A percentile compares a stretch with the other conserved stretches of the same genome.
Conservation (phyloP, 1,284 basidiomycete genomes). For the Trichosporon asahii region DNA sequence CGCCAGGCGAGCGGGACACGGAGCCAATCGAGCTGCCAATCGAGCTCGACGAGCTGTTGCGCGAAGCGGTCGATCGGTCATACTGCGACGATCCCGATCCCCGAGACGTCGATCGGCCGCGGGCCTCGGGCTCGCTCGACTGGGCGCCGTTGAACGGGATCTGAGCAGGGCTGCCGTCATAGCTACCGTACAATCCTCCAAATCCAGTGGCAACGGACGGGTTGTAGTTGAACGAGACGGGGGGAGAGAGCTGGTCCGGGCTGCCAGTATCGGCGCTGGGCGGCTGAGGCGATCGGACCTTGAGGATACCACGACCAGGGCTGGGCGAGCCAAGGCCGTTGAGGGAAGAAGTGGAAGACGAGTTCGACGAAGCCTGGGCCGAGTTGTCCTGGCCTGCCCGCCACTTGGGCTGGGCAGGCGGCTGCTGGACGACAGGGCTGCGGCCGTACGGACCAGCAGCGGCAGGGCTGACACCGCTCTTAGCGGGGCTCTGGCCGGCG, state of each 20-base stretch:
- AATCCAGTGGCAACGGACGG: conserved; percentile 52
- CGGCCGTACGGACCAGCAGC: conserved; percentile 24
- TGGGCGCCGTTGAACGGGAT: neutral
- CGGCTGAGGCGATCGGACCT: conserved; percentile 37
- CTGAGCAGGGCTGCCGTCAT: conserved; percentile 16
- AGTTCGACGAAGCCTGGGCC: conserved; percentile 15
- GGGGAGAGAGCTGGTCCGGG: conserved; percentile 31
- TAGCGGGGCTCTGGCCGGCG: conserved; percentile 16
- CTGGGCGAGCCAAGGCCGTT: conserved; percentile 32
- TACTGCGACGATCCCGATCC: conserved; percentile 30
- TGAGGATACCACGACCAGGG: conserved; percentile 45
- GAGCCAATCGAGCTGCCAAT: conserved; percentile 17
- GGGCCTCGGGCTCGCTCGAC: conserved; percentile 24
- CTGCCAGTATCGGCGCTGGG: conserved; percentile 14
- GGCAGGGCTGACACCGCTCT: neutral
- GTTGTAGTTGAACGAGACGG: conserved; percentile 51
- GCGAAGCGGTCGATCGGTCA: conserved; percentile 35
- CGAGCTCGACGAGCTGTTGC: conserved; percentile 27
- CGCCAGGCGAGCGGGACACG: conserved; percentile 24
- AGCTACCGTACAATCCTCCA: conserved; percentile 43
- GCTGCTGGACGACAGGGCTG: conserved; percentile 34
- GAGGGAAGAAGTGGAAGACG: conserved; percentile 34
- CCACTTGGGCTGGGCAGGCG: conserved; percentile 50
- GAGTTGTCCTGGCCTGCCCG: conserved; percentile 29
- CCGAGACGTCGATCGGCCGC: conserved; percentile 38